Base-by-base conservation (phyloP, 306 rosid species). In the Rubus idaeus region DNA sequence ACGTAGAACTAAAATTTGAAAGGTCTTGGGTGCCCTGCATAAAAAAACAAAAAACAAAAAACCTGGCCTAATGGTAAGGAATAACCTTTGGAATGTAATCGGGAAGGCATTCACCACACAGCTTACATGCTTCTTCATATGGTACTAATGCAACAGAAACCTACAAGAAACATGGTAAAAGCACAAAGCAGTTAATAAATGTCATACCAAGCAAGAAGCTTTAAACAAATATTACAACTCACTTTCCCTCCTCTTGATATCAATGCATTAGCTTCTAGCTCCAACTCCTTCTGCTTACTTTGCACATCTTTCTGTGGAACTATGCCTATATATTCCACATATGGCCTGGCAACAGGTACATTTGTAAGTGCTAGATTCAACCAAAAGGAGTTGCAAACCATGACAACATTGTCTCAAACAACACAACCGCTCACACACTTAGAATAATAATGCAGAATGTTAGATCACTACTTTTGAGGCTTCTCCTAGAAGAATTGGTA, bases 271-370 rank as follows among this genome's bases (percentile, higher is more conserved):
- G 87, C 93, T 74, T 87, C 93, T 37, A 61, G 74, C 88, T 92
- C 91, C 61, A 92, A 71, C 46, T 87, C 91, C 78, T 90, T 85
- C 46, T 75, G 84, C 89, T 90, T 92, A 49, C 10, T 82, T 79
- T 71, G 89, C 74, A 83, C 16, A 76, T 88, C 97, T 56, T 79
- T 81, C 51, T 84, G 90, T 30, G 90, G 83, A 85, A 88, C 12
- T n/a, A 76, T 75, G 81, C 91, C 96, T 80, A 86, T 90, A 75
- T 88, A 92, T 86, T 92, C 96, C 75, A 87, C 90, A 88, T 84
- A 87, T 18, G 97, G 93, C 83, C 93, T 88, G 87, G 79, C 66
- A 86, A 84, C 52, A 73, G 79, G 70, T 21, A 73, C 6, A 82
- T 67, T 1, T 66, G 60, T 68, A 51, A 79, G 76, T 62, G 63